Base-by-base conservation (phyloP, 2,329 filamentous ascomycete genomes). In the Clonostachys rosea region DNA sequence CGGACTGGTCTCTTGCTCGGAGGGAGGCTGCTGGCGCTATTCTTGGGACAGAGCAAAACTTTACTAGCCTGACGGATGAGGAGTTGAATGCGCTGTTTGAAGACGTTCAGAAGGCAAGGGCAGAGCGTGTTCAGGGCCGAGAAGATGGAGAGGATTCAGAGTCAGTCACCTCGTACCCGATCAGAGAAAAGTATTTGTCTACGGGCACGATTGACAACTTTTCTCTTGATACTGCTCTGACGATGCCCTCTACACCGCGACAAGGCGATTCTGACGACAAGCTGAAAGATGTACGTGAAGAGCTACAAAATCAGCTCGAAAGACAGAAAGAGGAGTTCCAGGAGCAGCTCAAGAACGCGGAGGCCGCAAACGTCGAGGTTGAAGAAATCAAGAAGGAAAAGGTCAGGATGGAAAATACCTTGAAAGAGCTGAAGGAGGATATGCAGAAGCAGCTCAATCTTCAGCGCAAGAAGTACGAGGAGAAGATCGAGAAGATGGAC, bases 181-280 rank as follows among this genome's bases (percentile, higher is more conserved):
- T 91, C 33, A 80, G 94, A 45, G 94, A 99, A 57, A 97, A 97
- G 61, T 97, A 97, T 66, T 81, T 96, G 71, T 96, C 91, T 4
- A 94, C 87, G 47, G 92, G 92, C 3, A 96, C 92, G 0, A 78
- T 97, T 46, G 94, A 99, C 67, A 96, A 95, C 62, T 94, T 96
- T 59, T 97, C 92, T 3, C 75, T 99, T 14, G 94, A 99, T 62
- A 99, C 94, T 2, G 87, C 86, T 12, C 75, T 99, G 44, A 99
- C 94, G 0, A 91, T 96, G 77, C 94, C 94, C 3, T 95, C 91
- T 0, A 97, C 92, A 0, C 94, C 94, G 3, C 88, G 83, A 50
- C 84, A 87, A 50, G 81, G 79, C 20, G 89, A 91, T 47, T 80
- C 84, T 1, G 90, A 92, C 43, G 86, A 92, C 24, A 81, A 78